Conservation (phyloP, 768 basidiomycete species). For the Plicaturopsis crispa region DNA sequence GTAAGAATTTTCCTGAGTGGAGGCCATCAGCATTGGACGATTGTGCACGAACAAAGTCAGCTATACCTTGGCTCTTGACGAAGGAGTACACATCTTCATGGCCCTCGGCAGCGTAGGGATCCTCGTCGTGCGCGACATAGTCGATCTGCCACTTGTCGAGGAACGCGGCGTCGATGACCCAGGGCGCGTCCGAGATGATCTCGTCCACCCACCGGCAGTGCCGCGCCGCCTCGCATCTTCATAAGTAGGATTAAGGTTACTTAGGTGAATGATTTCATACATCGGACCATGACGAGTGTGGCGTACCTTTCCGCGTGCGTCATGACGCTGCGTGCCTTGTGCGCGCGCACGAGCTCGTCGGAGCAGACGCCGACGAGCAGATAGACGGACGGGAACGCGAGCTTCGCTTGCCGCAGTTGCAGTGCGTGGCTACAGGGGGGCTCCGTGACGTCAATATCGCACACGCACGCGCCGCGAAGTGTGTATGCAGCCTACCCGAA, state of each 20-base stretch:
- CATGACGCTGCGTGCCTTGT: conserved; percentile 87
- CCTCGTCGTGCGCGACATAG: conserved; percentile 96
- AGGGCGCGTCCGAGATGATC: conserved; percentile 85
- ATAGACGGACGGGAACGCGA: conserved; percentile 85
- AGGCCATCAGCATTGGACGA: neutral
- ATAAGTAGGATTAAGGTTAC: too few species aligned
- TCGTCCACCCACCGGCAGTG: conserved; percentile 98
- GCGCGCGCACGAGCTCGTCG: conserved; percentile 67
- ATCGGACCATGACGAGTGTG: neutral
- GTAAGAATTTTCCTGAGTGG: conserved; percentile 80
- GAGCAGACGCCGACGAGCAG: conserved; percentile 92
- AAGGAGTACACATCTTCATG: conserved; percentile 81
- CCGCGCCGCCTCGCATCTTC: conserved; percentile 80
- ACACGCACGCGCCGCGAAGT: conserved; percentile 1
- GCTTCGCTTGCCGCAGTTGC: conserved; percentile 93
- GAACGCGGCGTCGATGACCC: conserved; percentile 81
- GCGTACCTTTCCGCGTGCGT: conserved; percentile 75
- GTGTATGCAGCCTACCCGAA: conserved; percentile 58
- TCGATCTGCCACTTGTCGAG: conserved; percentile 84
- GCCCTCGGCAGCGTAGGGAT: conserved; percentile 74
- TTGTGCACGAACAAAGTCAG: neutral
- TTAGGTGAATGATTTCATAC: conserved; percentile 1
- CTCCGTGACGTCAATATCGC: neutral
- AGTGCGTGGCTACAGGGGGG: conserved; percentile 70
- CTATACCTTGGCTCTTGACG: conserved; percentile 70